A percentile compares a stretch with the other conserved stretches of the same genome.
Evolutionary conservation across 148 eudicot species (phyloP).

Genomic region (Diospyros lotus): DNA sequence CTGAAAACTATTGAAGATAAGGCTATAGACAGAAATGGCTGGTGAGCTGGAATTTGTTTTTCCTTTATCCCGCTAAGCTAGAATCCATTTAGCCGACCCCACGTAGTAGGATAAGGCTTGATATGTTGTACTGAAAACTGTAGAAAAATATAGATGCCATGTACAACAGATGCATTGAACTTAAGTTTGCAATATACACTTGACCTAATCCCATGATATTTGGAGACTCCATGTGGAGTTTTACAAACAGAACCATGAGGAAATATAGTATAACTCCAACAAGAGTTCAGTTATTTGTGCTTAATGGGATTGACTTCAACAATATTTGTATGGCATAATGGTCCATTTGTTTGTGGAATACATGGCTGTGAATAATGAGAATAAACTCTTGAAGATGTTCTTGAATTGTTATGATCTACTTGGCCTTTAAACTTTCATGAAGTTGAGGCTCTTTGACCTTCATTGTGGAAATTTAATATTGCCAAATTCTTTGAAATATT

Average conservation of each 20-base stretch:
- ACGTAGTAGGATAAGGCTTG: too few relatives aligned
- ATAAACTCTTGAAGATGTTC: background rate
- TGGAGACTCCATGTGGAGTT: background rate
- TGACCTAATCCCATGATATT: background rate
- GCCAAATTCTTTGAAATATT: background rate
- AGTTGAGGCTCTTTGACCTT: background rate
- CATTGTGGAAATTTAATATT: background rate
- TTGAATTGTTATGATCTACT: too few relatives aligned
- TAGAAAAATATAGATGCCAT: background rate
- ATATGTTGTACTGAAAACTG: background rate
- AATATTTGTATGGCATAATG: too few relatives aligned
- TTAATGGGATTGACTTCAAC: too few relatives aligned
- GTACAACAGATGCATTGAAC: background rate
- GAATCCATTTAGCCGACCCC: too few relatives aligned
- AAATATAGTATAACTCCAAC: background rate
- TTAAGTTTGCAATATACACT: background rate
- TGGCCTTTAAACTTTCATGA: background rate
- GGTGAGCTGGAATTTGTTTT: too few relatives aligned
- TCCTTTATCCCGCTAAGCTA: too few relatives aligned
- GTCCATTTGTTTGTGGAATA: background rate
- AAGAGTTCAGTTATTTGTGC: background rate
- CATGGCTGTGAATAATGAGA: too few relatives aligned
- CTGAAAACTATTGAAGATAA: too few relatives aligned
- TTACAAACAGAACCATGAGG: background rate
- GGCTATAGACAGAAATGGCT: too few relatives aligned